Conservation (phyloP, 192 early-diverging fungal genomes). For the Thamnidium elegans region DNA sequence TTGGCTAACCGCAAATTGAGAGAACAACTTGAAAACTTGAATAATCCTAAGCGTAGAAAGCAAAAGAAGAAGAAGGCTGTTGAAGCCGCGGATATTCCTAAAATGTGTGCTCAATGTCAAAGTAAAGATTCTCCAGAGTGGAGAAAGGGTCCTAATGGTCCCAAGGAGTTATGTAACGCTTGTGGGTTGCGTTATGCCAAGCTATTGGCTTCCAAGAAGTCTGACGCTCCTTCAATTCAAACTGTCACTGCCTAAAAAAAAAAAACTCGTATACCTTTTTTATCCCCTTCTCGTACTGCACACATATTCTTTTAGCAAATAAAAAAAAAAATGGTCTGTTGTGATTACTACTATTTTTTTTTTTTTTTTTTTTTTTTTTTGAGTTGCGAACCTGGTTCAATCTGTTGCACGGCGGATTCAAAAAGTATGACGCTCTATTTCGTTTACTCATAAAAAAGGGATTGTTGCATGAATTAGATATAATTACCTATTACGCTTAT, state of each 20-base stretch:
- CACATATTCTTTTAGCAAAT: too few relatives aligned
- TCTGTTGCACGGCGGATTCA: too few relatives aligned
- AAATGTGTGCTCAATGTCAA: conserved; percentile 33
- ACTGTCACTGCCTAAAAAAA: neutral
- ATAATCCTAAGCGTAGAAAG: conserved; percentile 36
- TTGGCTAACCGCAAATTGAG: conserved; percentile 53
- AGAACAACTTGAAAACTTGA: conserved; percentile 50
- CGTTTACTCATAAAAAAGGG: too few relatives aligned
- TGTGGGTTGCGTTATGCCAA: conserved; percentile 60
- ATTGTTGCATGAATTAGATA: too few relatives aligned
- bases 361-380: too few relatives aligned
- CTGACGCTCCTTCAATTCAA: neutral
- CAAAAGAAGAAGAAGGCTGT: conserved; percentile 21
- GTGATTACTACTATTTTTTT: too few relatives aligned
- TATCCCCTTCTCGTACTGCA: too few relatives aligned
- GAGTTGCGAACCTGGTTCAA: too few relatives aligned
- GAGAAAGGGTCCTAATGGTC: conserved; percentile 57
- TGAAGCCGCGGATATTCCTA: conserved; percentile 9
- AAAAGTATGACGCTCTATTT: too few relatives aligned
- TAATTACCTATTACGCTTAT: too few relatives aligned
- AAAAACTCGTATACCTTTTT: neutral
- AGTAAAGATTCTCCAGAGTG: conserved; percentile 32
- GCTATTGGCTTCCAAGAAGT: conserved; percentile 15
- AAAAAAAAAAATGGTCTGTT: too few relatives aligned
- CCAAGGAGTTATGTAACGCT: conserved; percentile 63